A percentile compares a stretch with the other conserved stretches of the same genome.
Conservation (phyloP, 139 green algal species). For the Coccomyxa sp. region DNA sequence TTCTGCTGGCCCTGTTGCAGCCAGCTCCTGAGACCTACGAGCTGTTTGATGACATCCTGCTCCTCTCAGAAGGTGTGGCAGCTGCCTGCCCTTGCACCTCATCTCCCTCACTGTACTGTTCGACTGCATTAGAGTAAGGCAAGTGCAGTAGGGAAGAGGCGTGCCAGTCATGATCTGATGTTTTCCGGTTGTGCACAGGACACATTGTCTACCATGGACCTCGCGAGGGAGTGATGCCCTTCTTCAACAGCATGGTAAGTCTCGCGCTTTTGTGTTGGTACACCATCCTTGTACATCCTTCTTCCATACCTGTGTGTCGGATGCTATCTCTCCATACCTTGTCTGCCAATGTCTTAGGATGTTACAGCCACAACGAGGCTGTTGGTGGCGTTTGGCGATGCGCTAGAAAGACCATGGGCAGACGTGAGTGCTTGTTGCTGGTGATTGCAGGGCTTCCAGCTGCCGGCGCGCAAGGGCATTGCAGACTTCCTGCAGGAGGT, state of each 20-base stretch:
- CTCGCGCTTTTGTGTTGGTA: too few species aligned
- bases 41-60: slow-evolving; percentile 48
- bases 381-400: too few species aligned
- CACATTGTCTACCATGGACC: slow-evolving; percentile 19
- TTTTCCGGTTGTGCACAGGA: neutral
- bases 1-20: slow-evolving; percentile 44
- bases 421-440: too few species aligned
- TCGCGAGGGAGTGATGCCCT: slow-evolving; percentile 43
- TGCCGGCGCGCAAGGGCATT: slow-evolving; percentile 42
- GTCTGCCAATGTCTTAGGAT: too few species aligned
- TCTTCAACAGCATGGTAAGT: slow-evolving; percentile 12
- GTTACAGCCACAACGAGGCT: too few species aligned
- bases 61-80: slow-evolving; percentile 24
- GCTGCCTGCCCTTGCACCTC: neutral
- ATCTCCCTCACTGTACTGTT: neutral
- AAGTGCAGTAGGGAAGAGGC: neutral
- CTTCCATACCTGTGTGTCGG: too few species aligned
- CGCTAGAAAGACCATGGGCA: too few species aligned
- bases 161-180: slow-evolving; percentile 43
- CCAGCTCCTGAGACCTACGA: slow-evolving; percentile 43
- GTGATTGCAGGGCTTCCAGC: slow-evolving; percentile 58
- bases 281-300: too few species aligned
- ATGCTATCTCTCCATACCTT: too few species aligned
- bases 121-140: neutral
- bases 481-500: slow-evolving; percentile 79